Base-by-base conservation (phyloP, 169 alveolate species). In the Cryptosporidium viatorum region DNA sequence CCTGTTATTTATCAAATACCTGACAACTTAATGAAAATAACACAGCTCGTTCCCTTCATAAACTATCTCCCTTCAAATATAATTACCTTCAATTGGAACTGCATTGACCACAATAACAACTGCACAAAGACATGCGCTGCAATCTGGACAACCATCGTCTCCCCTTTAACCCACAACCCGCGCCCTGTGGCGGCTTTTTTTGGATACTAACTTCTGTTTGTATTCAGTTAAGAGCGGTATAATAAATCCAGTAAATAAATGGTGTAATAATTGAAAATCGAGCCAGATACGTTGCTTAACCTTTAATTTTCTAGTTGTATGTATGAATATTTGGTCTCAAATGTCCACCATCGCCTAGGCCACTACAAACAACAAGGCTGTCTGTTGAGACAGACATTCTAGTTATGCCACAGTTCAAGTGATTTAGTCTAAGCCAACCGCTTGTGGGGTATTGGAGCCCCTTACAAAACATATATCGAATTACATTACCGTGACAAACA, bases 401-500 rank as follows among this genome's bases (percentile, higher is more conserved):
- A 10, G 94, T 92, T 43, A 92, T 70, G 4, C 94, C 93, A 73
- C 93, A 92, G 59, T 92, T 92, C 59, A 80, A 84, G 51, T 91
- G 91, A 48, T 91, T 86, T 51, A 92, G 73, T 35, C 94, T 71
- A 18, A 92, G 59, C 94, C 94, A 92, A 7, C 93, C 93, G 73
- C 86, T 75, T 75, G 91, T 59, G 33, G 94, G 93, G 55, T 85
- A 65, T 65, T 92, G 94, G 31, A 92, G 85, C 33, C 93, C 94
- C 43, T 92, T 86, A 51, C 94, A 92, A 50, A 92, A 69, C 85
- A 92, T 85, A 21, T 86, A 92, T 35, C 93, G 84, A 45, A 87
- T 92, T 21, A 92, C 92, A 89, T 92, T 92, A 10, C 94, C 94
- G 58, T 86, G 93, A 37, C 93, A 92, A 23, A 86, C 92, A 45